Base-by-base conservation (phyloP, 2,329 filamentous ascomycete species). In the Fusarium succisae region DNA sequence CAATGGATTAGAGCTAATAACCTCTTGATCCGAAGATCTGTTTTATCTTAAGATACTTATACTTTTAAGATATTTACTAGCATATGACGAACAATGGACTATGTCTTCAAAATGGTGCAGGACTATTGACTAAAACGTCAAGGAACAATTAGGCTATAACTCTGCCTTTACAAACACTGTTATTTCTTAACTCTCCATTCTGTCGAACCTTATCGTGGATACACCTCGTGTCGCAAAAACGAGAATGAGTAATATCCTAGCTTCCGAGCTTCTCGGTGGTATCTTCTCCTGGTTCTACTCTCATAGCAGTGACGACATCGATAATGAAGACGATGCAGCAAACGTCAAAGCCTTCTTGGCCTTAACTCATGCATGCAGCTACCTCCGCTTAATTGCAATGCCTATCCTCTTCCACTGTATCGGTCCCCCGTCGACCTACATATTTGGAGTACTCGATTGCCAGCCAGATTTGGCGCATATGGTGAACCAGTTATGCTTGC, bases 161-260 rank as follows among this genome's bases (percentile, higher is more conserved):
- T 15, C 26, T 14, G 28, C 28, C 11, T 32, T 12, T 13, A 8
- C 5, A 22, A 32, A n/a, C 17, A 10, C 20, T 3, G 6, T 4
- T 17, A 3, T 24, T 44, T 24, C 14, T 24, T 3, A 8, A 12
- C 14, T 11, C 6, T 35, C 3, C 11, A 35, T 15, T 24, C 8
- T 30, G 11, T 24, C 8, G 9, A 14, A 20, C 2, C 3, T 12
- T n/a, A 8, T 35, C 0, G 11, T 35, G n/a, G 12, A 32, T 2
- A 15, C 4, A 2, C 0, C 2, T 35, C 48, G 3, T 5, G 30
- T 4, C 12, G 1, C 6, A 0, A 24, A 8, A 7, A 8, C 8
- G 12, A 10, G 3, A 24, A 24, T 24, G 0, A 51, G 0, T 8
- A 4, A 20, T 1, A 24, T 18, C 6, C 1, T 35, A 20, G 17